These are phyloP conservation scores for Nitzschia putrida DNA, from an alignment of 108 stramenopile genomes.

Conservation along the genomic window DNA sequence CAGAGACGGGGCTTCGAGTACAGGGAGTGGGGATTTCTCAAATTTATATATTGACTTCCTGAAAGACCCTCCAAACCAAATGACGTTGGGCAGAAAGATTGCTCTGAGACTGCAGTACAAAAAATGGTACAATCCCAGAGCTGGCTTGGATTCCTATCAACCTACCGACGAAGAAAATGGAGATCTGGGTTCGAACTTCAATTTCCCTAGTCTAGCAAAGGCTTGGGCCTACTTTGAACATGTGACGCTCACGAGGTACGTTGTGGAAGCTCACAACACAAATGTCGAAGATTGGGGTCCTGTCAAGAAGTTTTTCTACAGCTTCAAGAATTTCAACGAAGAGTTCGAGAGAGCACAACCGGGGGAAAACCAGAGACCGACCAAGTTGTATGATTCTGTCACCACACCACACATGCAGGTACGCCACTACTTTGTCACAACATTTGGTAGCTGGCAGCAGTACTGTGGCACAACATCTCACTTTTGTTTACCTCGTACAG, in stretches of 20 bases:
- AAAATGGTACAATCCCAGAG: conserved; percentile 74
- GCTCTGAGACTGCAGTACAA: conserved; percentile 53
- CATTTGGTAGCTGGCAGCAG: neutral
- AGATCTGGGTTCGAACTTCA: neutral
- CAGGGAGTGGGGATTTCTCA: conserved; percentile 1
- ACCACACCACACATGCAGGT: conserved; percentile 58
- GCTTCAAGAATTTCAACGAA: conserved; percentile 31
- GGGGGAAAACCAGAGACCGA: conserved; percentile 61
- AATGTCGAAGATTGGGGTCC: conserved; percentile 11
- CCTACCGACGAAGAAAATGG: conserved; percentile 3
- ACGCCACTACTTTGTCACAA: conserved; percentile 1
- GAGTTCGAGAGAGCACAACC: conserved; percentile 41
- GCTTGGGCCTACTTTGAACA: conserved; percentile 93
- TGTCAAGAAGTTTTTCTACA: conserved; percentile 17
- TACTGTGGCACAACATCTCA: neutral
- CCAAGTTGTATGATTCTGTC: conserved; percentile 69
- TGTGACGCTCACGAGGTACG: conserved; percentile 63
- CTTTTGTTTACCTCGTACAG: conserved; percentile 7
- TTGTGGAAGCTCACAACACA: conserved; percentile 3
- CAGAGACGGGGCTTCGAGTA: neutral
- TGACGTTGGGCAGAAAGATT: conserved; percentile 72
- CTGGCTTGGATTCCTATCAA: neutral
- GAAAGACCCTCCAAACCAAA: conserved; percentile 46
- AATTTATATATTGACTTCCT: conserved; percentile 40
- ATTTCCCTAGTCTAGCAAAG: conserved; percentile 40